Percentiles rank a stretch among this genome's conserved stretches.
These are phyloP conservation scores for Sporisorium sorghi DNA, from an alignment of 1,284 basidiomycete species.

Conservation along the genomic window DNA sequence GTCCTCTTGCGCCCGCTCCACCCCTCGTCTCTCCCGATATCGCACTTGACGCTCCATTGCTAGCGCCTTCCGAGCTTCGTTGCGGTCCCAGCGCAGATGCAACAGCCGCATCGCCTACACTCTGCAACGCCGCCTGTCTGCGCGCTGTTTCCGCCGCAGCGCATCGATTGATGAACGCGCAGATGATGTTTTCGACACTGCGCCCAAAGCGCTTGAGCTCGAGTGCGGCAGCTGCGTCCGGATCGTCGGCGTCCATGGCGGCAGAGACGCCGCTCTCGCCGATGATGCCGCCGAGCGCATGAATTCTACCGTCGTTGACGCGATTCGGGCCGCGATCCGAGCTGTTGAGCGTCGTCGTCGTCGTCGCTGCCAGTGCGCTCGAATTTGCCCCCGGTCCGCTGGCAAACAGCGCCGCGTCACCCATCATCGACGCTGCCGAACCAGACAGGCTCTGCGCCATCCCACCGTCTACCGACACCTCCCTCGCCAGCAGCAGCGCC, in stretches of 20 bases:
- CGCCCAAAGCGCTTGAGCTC: conserved; percentile 62
- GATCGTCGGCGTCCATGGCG: conserved; percentile 55
- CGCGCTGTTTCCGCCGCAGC: conserved; percentile 18
- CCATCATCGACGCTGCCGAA: conserved; percentile 12
- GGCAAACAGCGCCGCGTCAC: conserved; percentile 11
- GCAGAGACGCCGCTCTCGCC: conserved; percentile 49
- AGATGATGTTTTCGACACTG: conserved; percentile 64
- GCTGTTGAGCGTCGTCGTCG: conserved; percentile 18
- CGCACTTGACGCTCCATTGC: not conserved
- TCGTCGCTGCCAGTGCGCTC: conserved; percentile 14
- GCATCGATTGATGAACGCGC: conserved; percentile 63
- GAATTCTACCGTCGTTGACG: conserved; percentile 53
- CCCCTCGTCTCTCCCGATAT: not conserved
- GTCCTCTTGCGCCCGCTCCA: conserved; percentile 15
- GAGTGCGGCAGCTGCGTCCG: conserved; percentile 52
- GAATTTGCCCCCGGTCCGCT: conserved; percentile 2
- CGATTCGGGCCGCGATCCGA: conserved; percentile 49
- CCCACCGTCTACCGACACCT: conserved; percentile 13
- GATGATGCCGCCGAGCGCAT: conserved; percentile 53
- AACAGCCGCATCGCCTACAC: not conserved
- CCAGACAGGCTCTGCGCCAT: conserved; percentile 7
- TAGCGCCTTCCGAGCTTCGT: not conserved
- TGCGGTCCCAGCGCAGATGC: not conserved
- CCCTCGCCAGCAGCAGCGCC: conserved; percentile 6
- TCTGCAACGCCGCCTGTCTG: conserved; percentile 3